Base-by-base conservation (phyloP, 23 red algal genomes). In the Gracilaria gracilis region DNA sequence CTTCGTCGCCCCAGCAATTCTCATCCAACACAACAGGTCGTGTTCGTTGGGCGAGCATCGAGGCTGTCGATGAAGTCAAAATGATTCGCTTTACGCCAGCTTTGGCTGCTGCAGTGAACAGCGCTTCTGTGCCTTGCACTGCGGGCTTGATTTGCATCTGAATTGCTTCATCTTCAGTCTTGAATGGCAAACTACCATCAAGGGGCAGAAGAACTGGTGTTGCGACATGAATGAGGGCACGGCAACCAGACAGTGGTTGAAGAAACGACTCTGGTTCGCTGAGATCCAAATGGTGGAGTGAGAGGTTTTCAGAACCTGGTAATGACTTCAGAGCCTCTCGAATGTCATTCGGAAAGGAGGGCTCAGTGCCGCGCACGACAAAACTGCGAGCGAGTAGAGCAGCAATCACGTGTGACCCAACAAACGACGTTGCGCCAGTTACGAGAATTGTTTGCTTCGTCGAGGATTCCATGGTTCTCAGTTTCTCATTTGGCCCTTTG, bases 141-240 rank as follows among this genome's bases (percentile, higher is more conserved):
- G 79, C 79, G 14, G 79, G 79, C 23, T 82, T 82, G 79, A 82
- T 32, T 23, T 82, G 79, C 28, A 46, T 15, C 32, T 64, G 57
- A 55, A 61, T 42, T 1, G 79, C 79, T 47, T 82, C 79, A 25
- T 82, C 54, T 66, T 82, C 55, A 33, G 51, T 82, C 9, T 64
- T 64, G 19, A 82, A 64, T 12, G 59, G 59, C 20, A 66, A 38
- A 61, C 79, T 42, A 47, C 79, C 79, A 66, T 82, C 38, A 23
- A 61, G 27, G 27, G 57, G 12, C 4, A 64, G 54, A 6, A 66
- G 57, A 28, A 82, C 79, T 0, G 79, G 79, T 0, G 79, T 82
- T 64, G 79, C 79, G 13, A 55, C 54, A 61, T 82, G 79, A 66
- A 82, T 82, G 54, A 82, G 79, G 11, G 79, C 54, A 13, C n/a